Evolutionary conservation across 768 basidiomycete species (phyloP), one percentile per base, ranked within the genome.

Genomic region (Dioszegia hungarica): DNA sequence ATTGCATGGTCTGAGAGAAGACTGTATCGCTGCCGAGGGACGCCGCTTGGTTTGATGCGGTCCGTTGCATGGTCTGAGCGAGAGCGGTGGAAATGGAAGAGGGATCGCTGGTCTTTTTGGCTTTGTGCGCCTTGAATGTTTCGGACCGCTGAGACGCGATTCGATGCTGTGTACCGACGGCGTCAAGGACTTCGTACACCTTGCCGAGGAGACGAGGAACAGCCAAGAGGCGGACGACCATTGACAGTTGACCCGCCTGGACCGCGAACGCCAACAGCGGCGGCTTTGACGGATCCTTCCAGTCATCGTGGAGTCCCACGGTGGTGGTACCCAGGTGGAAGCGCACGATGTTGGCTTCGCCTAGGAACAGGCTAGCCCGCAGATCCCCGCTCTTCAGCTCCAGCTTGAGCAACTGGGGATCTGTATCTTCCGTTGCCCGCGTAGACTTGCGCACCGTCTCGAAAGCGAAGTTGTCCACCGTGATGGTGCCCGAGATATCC

Each of bases 291-390:
- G 51, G 54, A 28, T 71, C 67, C 38, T 45, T 58, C 72, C 76
- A 77, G 43, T 77, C 74, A 41, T 77, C 76, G 8, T 57, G 48
- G 5, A 77, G 63, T 2, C 62, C 46, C 24, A 77, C 67, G 9
- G 37, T 47, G n/a, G 68, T 54, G 1, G 74, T 71, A 11, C 57
- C 64, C 11, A 75, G 59, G 27, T 67, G 62, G 44, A 70, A 62
- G 0, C 65, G 61, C 11, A 70, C 50, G 38, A 75, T 64, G 25
- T 61, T 66, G 33, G 63, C 57, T 22, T 68, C 60, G 24, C 69
- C 63, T 24, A 66, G 45, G 29, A 66, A 65, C 24, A 73, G 40
- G 36, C 57, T 58, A 19, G 60, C 68, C 5, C 54, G 56, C n/a
- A 67, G 33, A 34, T 67, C 58, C 15, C 65, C 66, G 14, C 56